A percentile compares a stretch with the other conserved stretches of the same genome.
phyloP scores from a whole-genome alignment of 352 stramenopile species.

The Phytophthora kernoviae region DNA sequence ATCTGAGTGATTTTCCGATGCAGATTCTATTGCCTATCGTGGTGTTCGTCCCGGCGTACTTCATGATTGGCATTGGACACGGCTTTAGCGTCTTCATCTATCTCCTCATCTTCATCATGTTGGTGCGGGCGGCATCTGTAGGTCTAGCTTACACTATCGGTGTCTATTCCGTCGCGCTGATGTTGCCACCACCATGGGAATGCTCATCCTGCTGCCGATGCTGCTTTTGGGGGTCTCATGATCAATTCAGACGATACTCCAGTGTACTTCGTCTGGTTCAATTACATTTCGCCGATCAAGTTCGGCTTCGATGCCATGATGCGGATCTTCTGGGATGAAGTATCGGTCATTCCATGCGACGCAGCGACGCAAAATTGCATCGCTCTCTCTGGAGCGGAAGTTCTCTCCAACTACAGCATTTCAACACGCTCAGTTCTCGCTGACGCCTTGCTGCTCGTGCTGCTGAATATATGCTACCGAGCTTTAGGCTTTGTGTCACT shows the following conservation, averaged over 20 bases:
- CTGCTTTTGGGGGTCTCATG: constrained; percentile 56
- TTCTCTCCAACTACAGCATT: constrained; percentile 55
- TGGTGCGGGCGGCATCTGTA: constrained; percentile 27
- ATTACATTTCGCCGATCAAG: constrained; percentile 66
- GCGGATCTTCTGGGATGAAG: constrained; percentile 48
- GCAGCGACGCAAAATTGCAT: constrained; percentile 27
- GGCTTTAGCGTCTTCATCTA: constrained; percentile 39
- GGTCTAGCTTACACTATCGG: constrained; percentile 48
- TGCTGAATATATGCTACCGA: no score
- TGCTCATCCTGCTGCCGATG: constrained; percentile 52
- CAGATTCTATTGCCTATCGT: constrained; percentile 50
- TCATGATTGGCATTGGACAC: constrained; percentile 47
- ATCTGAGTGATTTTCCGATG: constrained; percentile 51
- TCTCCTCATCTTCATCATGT: constrained; percentile 45
- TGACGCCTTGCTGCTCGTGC: no score
- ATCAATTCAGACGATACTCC: constrained; percentile 43
- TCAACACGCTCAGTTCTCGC: constrained; percentile 4
- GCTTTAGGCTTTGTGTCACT: no score
- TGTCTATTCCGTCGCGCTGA: constrained; percentile 37
- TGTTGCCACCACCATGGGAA: constrained; percentile 43
- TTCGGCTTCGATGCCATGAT: constrained; percentile 53
- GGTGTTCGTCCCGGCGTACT: constrained; percentile 44
- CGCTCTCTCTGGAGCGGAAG: constrained; percentile 28
- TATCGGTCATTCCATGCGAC: constrained; percentile 46
- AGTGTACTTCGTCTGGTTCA: constrained; percentile 59